Percentiles rank a stretch among this genome's conserved stretches.
Evolutionary conservation across 352 stramenopile genomes (phyloP).

Genomic region (Phytophthora pluvialis): DNA sequence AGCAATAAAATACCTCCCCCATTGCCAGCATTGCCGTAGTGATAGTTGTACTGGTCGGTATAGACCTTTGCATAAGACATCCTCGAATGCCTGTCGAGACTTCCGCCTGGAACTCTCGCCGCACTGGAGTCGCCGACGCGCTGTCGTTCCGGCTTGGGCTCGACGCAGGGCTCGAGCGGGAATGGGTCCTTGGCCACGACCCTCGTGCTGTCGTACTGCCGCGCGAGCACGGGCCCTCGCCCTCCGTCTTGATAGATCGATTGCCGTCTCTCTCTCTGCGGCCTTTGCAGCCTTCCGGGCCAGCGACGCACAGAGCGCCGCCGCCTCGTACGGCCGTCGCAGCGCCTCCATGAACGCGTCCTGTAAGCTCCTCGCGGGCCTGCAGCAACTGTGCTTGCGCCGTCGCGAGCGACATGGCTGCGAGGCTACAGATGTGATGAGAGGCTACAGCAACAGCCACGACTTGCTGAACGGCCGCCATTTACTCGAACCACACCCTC

Average conservation of each 20-base stretch:
- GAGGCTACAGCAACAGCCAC: too few relatives aligned
- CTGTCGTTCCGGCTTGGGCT: conserved; percentile 20
- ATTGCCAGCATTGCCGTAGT: too few relatives aligned
- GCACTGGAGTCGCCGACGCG: too few relatives aligned
- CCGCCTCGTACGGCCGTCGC: conserved; percentile 31
- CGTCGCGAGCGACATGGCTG: conserved; percentile 17
- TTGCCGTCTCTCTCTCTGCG: conserved; percentile 1
- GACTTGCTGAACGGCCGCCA: too few relatives aligned
- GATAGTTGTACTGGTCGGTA: too few relatives aligned
- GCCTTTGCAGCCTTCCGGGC: not conserved
- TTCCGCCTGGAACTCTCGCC: too few relatives aligned
- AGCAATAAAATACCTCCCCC: too few relatives aligned
- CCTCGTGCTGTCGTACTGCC: conserved; percentile 40
- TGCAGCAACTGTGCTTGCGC: conserved; percentile 29
- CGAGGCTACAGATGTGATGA: conserved; percentile 4
- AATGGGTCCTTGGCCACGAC: conserved; percentile 47
- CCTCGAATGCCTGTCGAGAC: too few relatives aligned
- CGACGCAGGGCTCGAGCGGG: conserved; percentile 37
- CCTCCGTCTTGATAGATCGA: not conserved
- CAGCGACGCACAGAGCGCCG: conserved; percentile 23
- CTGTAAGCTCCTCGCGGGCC: conserved; percentile 45
- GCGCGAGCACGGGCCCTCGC: conserved; percentile 39
- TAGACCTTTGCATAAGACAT: too few relatives aligned
- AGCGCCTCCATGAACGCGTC: conserved; percentile 48
- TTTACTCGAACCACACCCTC: too few relatives aligned